Evolutionary conservation across 495 filamentous ascomycete species (phyloP), one percentile per base, ranked within the genome.

Genomic region (Symbiotaphrina buchneri): DNA sequence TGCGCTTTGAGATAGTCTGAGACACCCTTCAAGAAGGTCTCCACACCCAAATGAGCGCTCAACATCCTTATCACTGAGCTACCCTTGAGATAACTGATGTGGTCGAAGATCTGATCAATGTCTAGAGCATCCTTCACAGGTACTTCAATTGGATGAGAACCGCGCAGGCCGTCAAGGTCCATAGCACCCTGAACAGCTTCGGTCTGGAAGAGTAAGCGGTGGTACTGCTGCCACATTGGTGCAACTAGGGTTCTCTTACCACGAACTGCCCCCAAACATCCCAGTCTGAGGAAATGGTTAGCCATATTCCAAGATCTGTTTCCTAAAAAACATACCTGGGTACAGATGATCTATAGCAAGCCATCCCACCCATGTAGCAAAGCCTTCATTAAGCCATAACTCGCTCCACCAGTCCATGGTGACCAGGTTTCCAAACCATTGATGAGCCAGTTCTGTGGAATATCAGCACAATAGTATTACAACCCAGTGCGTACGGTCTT

Each of bases 341-440:
- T 93, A 74, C 37, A 94, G 71, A 47, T 87, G 68, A 49, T 93
- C 79, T 15, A 80, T 71, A 10, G 85, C 85, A 30, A 82, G 63
- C 85, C 85, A 97, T 30, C 85, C 85, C 30, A 92, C 81, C 87
- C 85, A 94, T 3, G 87, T 97, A 15, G 87, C 87, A 50, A 97
- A 97, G 2, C 84, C 85, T 49, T 95, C 85, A 38, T 90, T 90
- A 8, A 95, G 64, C 85, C 87, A 97, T 15, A 97, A 61, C 49
- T 91, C 87, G 47, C 75, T 83, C 87, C 87, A 94, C 66, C 68
- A 76, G 40, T 72, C 66, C 74, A 81, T 81, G 10, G 74, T 80
- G 14, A 94, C 87, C 11, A 94, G 66, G 46, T 97, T 93, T 19
- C 87, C 87, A 44, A 94, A 97, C 87, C 87, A 97, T 55, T 95